Base-by-base conservation (phyloP, 2,329 filamentous ascomycete genomes). In the Colletotrichum horii region DNA sequence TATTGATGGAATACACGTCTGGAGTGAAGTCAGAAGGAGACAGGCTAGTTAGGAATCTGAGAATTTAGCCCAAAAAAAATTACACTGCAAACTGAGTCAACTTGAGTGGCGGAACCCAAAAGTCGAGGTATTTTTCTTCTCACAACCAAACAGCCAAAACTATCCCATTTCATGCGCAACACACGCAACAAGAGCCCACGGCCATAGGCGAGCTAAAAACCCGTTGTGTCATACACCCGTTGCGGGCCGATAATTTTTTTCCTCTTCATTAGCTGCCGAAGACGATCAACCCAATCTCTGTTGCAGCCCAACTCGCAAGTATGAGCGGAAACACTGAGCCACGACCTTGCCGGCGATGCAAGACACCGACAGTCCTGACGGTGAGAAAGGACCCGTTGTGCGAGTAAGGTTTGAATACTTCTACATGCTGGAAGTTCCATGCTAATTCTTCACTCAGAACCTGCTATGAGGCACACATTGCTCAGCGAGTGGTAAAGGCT, bases 391-490 rank as follows among this genome's bases (percentile, higher is more conserved):
- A 82, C 22, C 75, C 79, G 26, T 77, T 79, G 36, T 82, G 81
- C 79, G 71, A 77, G 81, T 82, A 77, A 76, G 78, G 32, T 36
- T 19, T 26, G 16, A 22, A 14, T 48, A 16, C 62, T 66, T 9
- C 14, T 12, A 11, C 15, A 74, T 80, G 60, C 9, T 52, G 34
- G 58, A 70, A 43, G 38, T 22, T 62, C 56, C 32, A 48, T 22
- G 66, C 26, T 76, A 15, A 76, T 15, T n/a, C 4, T 7, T 61
- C 43, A 43, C 34, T 7, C 71, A 87, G 85, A n/a, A 79, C 83
- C 60, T 98, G 97, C 85, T 98, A 96, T 85, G 87, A 90, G 74
- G 90, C 91, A 80, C 98, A 96, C 86, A 89, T 98, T 71, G 88
- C 91, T 75, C 93, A 91, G 78, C 98, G 98, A 84, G 90, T 93